Evolutionary conservation across 495 filamentous ascomycete genomes (phyloP), one percentile per base, ranked within the genome.

Genomic region (Extremus antarcticus): DNA sequence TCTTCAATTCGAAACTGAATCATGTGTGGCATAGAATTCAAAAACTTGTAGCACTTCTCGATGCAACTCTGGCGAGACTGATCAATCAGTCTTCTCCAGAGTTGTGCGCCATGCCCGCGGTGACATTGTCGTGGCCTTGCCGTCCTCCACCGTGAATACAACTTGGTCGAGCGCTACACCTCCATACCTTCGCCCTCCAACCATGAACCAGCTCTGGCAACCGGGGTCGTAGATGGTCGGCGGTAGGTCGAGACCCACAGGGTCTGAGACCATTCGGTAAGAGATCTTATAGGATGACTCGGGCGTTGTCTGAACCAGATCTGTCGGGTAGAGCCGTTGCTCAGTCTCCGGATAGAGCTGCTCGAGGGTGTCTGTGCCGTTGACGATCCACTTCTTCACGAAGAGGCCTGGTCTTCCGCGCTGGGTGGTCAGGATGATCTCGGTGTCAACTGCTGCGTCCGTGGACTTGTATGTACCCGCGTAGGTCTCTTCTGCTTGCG

Each of bases 401-500:
- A 4, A 13, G 7, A 35, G 13, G 13, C 29, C 29, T 4, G 29
- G 29, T 13, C 13, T 35, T 4, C 29, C 29, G 13, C 7, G 7
- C 7, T 35, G 7, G 29, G 29, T 35, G 13, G 29, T 35, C 4
- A 80, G 45, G 0, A 63, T 56, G 15, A 79, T 60, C 0, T 65
- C 58, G 20, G 61, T 62, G 38, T 63, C 61, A 9, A 56, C 2
- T n/a, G n/a, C n/a, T n/a, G 24, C 19, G 21, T 54, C 54, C 16
- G 25, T 58, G 7, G 61, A 59, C 2, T 32, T 53, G 65, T 78
- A 80, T 2, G 54, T 62, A 0, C 78, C 78, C 13, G 64, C 65
- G 56, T 69, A 81, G 0, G 58, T 65, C 0, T 53, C 57, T 0
- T 61, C 56, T 0, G 78, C 74, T 57, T 81, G 70, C 19, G 66